Base-by-base conservation (phyloP, 495 filamentous ascomycete genomes). In the Aspergillus wentii region DNA sequence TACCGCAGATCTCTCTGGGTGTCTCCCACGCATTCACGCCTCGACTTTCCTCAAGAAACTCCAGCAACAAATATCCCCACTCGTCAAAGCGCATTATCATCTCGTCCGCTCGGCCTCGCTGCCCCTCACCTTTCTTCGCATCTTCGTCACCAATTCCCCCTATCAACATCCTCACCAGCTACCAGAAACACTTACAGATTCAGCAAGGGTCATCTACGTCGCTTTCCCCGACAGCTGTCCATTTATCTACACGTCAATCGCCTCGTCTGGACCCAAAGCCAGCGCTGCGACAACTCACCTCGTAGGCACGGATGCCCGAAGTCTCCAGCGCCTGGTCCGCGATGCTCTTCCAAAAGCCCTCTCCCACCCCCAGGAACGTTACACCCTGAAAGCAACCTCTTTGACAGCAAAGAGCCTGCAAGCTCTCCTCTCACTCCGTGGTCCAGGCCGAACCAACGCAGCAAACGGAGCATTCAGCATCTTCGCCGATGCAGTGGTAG, bases 11-110 rank as follows among this genome's bases (percentile, higher is more conserved):
- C 39, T 51, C 61, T 40, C 65, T 56, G 10, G 64, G 66, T 50
- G 56, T 52, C 23, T 88, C 17, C 87, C 88, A 7, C 77, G 80
- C 26, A 82, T 91, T 41, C 86, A 92, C 52, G 79, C 83, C 3
- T 71, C 79, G 5, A 82, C 78, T 6, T 94, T 94, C 51, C 63
- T 91, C 2, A 72, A 66, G 29, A 78, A 78, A 36, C 76, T 94
- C n/a, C 80, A 88, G 40, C 59, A 68, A 25, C 79, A 88, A 44
- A 68, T 88, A 11, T 64, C 80, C 1, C 85, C 86, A 3, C 66
- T 91, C 30, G 72, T 88, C 18, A 89, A 88, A 50, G 83, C 84
- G 8, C 86, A 92, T 57, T 90, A 84, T 59, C 80, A 83, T 46
- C 69, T 90, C 22, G 72, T 81, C 35, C 75, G 79, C 9, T 78